Percentiles rank a stretch among this genome's conserved stretches.
Conservation (phyloP, 345 rosid species). For the Salix viminalis region DNA sequence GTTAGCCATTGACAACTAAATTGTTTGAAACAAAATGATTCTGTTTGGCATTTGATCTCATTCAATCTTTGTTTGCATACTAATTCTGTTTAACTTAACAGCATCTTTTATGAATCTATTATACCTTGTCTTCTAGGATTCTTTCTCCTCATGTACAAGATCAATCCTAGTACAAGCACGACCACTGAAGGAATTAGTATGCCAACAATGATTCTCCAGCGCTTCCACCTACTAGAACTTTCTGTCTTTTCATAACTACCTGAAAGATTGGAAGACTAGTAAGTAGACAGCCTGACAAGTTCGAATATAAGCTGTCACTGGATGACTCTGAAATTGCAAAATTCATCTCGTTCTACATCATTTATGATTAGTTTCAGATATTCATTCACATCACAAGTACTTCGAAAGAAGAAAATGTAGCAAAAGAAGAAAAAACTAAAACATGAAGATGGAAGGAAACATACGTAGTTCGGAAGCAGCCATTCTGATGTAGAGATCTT, state of each 20-base stretch:
- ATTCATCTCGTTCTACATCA: neutral
- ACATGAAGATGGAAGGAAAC: neutral
- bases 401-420: neutral
- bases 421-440: neutral
- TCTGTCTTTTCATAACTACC: neutral
- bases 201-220: neutral
- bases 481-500: conserved; percentile 11
- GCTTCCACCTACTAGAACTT: neutral
- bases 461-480: conserved; percentile 20
- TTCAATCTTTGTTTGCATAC: neutral
- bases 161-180: neutral
- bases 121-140: conserved; percentile 4
- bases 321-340: neutral
- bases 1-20: neutral
- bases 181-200: neutral
- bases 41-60: neutral
- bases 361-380: neutral
- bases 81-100: neutral
- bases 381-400: neutral
- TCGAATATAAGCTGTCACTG: neutral
- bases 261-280: neutral
- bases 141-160: neutral
- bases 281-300: neutral
- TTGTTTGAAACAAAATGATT: neutral
- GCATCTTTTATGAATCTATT: neutral